A percentile compares a stretch with the other conserved stretches of the same genome.
Evolutionary conservation across 2,329 filamentous ascomycete genomes (phyloP).

Genomic region (Epichloe elymi): DNA sequence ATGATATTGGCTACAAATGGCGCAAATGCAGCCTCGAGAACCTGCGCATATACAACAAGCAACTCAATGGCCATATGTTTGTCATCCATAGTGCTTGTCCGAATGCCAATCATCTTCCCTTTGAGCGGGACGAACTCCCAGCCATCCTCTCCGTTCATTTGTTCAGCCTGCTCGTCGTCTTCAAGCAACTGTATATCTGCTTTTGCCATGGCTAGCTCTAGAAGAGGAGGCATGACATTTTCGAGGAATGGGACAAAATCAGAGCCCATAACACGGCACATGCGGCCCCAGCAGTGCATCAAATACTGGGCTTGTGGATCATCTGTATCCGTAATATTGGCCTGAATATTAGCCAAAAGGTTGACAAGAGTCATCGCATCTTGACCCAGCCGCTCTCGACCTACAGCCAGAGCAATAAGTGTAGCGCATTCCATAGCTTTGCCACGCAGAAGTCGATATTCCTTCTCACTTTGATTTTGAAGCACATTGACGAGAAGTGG

Average conservation of each 20-base stretch:
- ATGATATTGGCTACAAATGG: constrained; percentile 87
- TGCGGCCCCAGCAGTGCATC: constrained; percentile 97
- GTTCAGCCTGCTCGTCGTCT: constrained; percentile 85
- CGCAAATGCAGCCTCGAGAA: constrained; percentile 84
- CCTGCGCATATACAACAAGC: constrained; percentile 91
- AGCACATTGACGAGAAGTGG: constrained; percentile 84
- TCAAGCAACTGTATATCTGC: constrained; percentile 94
- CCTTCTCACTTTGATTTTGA: constrained; percentile 81
- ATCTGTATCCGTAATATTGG: constrained; percentile 75
- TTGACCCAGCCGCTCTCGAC: constrained; percentile 77
- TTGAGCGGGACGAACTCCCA: constrained; percentile 97
- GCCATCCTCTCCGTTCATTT: constrained; percentile 86
- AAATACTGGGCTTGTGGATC: constrained; percentile 95
- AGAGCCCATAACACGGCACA: constrained; percentile 84
- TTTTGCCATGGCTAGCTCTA: constrained; percentile 85
- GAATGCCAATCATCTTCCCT: constrained; percentile 96
- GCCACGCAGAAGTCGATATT: constrained; percentile 77
- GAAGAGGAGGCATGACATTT: constrained; percentile 85
- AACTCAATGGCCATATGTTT: constrained; percentile 99
- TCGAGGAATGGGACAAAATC: constrained; percentile 90
- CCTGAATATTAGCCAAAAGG: constrained; percentile 77
- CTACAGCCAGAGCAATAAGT: constrained; percentile 86
- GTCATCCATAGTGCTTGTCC: constrained; percentile 91
- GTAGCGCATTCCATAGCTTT: constrained; percentile 99
- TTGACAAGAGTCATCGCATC: constrained; percentile 83